These are phyloP conservation scores for Rhodotorula sp. DNA, from an alignment of 1,284 basidiomycete genomes.

Conservation along the genomic window DNA sequence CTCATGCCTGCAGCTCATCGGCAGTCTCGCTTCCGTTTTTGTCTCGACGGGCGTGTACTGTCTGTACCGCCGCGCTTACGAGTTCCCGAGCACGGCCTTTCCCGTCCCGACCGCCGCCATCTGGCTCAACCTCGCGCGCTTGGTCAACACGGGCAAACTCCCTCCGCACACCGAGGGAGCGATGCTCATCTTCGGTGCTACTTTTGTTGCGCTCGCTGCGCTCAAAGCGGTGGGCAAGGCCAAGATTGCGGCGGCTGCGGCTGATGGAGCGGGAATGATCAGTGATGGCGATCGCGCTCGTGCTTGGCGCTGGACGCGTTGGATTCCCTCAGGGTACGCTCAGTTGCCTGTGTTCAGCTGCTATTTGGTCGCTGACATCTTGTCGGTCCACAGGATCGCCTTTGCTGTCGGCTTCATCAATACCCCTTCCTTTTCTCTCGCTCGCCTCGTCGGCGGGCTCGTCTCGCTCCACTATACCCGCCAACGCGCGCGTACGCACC, in stretches of 20 bases:
- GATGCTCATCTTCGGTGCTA: slow-evolving; percentile 72
- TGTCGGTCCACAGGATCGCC: slow-evolving; percentile 46
- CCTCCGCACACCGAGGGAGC: slow-evolving; percentile 74
- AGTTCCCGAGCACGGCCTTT: slow-evolving; percentile 74
- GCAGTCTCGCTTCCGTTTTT: slow-evolving; percentile 79
- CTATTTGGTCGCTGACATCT: not conserved
- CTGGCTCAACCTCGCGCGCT: slow-evolving; percentile 78
- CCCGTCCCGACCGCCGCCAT: slow-evolving; percentile 87
- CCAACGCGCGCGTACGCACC: not conserved
- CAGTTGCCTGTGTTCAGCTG: not conserved
- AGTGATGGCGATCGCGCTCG: slow-evolving; percentile 36
- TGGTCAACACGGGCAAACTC: slow-evolving; percentile 76
- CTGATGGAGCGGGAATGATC: not conserved
- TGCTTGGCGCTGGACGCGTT: slow-evolving; percentile 59
- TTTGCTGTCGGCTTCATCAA: slow-evolving; percentile 76
- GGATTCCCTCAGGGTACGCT: slow-evolving; percentile 79
- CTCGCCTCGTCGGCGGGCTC: slow-evolving; percentile 82
- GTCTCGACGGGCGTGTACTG: slow-evolving; percentile 84
- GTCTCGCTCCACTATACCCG: slow-evolving; percentile 67
- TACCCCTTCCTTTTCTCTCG: slow-evolving; percentile 90
- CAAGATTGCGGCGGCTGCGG: slow-evolving; percentile 39
- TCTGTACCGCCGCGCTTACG: slow-evolving; percentile 82
- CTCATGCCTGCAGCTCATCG: slow-evolving; percentile 70
- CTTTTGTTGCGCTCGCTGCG: slow-evolving; percentile 68
- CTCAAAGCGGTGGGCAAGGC: slow-evolving; percentile 62